A percentile compares a stretch with the other conserved stretches of the same genome.
Evolutionary conservation across 202 grass and related monocot genomes (phyloP).

Genomic region (Sporobolus alterniflorus): DNA sequence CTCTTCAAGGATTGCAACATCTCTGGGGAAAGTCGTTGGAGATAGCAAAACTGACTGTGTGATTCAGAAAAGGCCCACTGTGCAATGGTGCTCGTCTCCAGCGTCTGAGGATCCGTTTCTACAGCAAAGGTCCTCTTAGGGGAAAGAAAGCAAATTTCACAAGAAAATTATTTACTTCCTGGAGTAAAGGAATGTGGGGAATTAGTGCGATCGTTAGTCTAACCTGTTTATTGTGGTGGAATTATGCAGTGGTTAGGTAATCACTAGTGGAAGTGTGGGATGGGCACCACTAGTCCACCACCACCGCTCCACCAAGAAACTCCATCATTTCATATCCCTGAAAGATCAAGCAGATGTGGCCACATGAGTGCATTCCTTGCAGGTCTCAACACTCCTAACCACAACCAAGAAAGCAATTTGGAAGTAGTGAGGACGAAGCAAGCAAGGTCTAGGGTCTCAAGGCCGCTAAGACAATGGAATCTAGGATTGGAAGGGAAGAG

Average conservation of each 20-base stretch:
- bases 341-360: slow-evolving; percentile 43
- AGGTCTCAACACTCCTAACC: slow-evolving; percentile 35
- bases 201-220: slow-evolving; percentile 30
- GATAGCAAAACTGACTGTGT: slow-evolving; percentile 21
- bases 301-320: slow-evolving; percentile 54
- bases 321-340: slow-evolving; percentile 42
- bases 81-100: too few species aligned
- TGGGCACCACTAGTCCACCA: slow-evolving; percentile 41
- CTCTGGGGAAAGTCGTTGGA: slow-evolving; percentile 19
- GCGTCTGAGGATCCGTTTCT: too few species aligned
- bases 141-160: slow-evolving; percentile 20
- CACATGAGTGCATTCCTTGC: slow-evolving; percentile 50
- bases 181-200: not conserved
- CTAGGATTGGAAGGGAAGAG: not conserved
- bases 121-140: slow-evolving; percentile 22
- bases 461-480: slow-evolving; percentile 26
- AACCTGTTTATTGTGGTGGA: slow-evolving; percentile 24
- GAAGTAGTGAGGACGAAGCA: slow-evolving; percentile 52
- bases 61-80: too few species aligned
- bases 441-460: slow-evolving; percentile 44
- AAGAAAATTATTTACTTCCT: not conserved
- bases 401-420: slow-evolving; percentile 37
- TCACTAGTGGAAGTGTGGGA: slow-evolving; percentile 19
- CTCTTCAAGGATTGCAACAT: slow-evolving; percentile 8
- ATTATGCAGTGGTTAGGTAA: slow-evolving; percentile 6